A percentile compares a stretch with the other conserved stretches of the same genome.
phyloP scores from a whole-genome alignment of 345 rosid species.

The Citrus hindsii region DNA sequence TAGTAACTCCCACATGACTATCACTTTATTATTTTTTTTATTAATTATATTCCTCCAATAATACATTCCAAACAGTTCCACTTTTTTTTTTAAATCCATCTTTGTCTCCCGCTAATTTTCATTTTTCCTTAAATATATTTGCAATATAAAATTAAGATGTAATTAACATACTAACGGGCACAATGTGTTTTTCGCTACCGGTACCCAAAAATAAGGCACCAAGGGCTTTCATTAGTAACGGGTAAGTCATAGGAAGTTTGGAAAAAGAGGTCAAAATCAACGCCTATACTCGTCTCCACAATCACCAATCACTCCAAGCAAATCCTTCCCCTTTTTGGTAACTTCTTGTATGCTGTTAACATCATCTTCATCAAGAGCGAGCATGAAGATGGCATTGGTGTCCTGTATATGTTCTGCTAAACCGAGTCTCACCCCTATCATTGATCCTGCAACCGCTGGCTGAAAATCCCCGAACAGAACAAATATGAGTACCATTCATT shows the following conservation, averaged over 20 bases:
- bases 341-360: conserved; percentile 58
- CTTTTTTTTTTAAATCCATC: too few species aligned
- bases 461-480: conserved; percentile 22
- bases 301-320: conserved; percentile 83
- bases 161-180: neutral
- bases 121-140: too few species aligned
- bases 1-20: too few species aligned
- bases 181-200: neutral
- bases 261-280: conserved; percentile 3
- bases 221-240: too few species aligned
- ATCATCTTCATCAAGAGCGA: conserved; percentile 79
- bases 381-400: conserved; percentile 63
- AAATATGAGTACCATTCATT: neutral
- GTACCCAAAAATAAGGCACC: too few species aligned
- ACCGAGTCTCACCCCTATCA: conserved; percentile 91
- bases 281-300: conserved; percentile 94
- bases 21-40: too few species aligned
- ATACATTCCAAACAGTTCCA: too few species aligned
- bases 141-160: too few species aligned
- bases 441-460: conserved; percentile 91
- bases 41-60: too few species aligned
- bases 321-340: conserved; percentile 60
- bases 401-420: conserved; percentile 76
- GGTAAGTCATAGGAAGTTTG: neutral
- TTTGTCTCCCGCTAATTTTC: too few species aligned